phyloP scores from a whole-genome alignment of 495 filamentous ascomycete genomes.

The Neurospora africana region DNA sequence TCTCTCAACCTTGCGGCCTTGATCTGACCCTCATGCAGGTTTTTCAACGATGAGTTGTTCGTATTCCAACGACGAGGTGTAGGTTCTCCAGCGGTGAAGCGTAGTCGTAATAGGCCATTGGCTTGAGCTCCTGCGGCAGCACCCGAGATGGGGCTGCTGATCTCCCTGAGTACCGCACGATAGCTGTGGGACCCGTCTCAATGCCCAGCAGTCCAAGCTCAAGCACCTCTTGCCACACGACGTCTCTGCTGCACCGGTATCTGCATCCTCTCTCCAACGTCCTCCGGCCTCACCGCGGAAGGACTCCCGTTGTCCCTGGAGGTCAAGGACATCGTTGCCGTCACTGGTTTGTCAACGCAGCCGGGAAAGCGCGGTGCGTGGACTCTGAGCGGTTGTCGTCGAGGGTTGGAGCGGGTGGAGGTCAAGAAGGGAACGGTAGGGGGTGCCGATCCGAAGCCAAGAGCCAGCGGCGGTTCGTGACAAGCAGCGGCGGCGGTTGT shows the following conservation, averaged over 20 bases:
- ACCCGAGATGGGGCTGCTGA: not conserved
- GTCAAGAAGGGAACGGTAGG: not conserved
- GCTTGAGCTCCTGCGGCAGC: not conserved
- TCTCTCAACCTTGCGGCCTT: not conserved
- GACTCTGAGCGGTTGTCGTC: not conserved
- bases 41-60: not conserved
- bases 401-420: not conserved
- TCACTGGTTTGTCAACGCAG: not conserved
- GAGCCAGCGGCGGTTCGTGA: rapidly evolving
- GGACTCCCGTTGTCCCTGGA: rapidly evolving
- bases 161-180: not conserved
- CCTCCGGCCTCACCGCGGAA: not conserved
- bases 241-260: not conserved
- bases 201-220: not conserved
- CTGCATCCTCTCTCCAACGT: not conserved
- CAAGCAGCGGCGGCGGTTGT: not conserved
- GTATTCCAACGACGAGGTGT: not conserved
- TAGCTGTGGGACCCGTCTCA: not conserved
- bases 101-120: not conserved
- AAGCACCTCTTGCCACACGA: not conserved
- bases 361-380: not conserved
- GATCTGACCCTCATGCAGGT: not conserved
- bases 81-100: not conserved
- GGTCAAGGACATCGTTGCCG: not conserved
- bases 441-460: not conserved